Base-by-base conservation (phyloP, 768 basidiomycete genomes). In the Amanita pseudoporphyria region DNA sequence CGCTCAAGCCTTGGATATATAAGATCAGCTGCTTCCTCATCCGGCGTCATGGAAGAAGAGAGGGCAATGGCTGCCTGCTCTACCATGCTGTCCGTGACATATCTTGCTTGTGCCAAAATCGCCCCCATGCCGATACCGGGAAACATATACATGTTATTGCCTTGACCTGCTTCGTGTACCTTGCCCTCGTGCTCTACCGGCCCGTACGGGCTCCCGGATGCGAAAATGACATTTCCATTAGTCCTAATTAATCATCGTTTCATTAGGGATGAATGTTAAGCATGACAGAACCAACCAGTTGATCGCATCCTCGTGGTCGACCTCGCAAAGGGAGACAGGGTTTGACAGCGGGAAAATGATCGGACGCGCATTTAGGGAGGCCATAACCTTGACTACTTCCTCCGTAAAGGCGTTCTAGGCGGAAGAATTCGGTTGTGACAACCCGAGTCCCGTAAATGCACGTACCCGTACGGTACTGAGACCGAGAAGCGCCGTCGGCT, bases 311-410 rank as follows among this genome's bases (percentile, higher is more conserved):
- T 63, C 57, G 56, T 77, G 84, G 47, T 79, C 79, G 46, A 81
- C 63, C 61, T 85, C 84, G 53, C 72, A 71, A 30, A 81, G 68
- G 26, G 73, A 69, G 21, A 80, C 68, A 10, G 87, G 87, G 62
- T 89, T 89, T 30, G 83, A 85, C 1, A 89, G 74, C 30, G 87
- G 85, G 69, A 90, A 87, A 59, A 89, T 77, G 67, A 88, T 82
- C n/a, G 87, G 87, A 2, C 77, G 76, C 14, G 64, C 57, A 64
- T 87, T 88, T 39, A 81, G 64, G 6, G 71, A 64, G 14, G 77
- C 73, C 84, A 89, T 85, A 33, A 72, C 64, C 47, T 68, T 69
- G 28, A 89, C 77, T 28, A 80, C 78, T 9, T 76, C 68, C 60
- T 82, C 72, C 9, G 68, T 74, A 68, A 90, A 90, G 1, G 83